A percentile compares a stretch with the other conserved stretches of the same genome.
phyloP scores from a whole-genome alignment of 2,329 filamentous ascomycete species.

The Periconia macrospinosa region DNA sequence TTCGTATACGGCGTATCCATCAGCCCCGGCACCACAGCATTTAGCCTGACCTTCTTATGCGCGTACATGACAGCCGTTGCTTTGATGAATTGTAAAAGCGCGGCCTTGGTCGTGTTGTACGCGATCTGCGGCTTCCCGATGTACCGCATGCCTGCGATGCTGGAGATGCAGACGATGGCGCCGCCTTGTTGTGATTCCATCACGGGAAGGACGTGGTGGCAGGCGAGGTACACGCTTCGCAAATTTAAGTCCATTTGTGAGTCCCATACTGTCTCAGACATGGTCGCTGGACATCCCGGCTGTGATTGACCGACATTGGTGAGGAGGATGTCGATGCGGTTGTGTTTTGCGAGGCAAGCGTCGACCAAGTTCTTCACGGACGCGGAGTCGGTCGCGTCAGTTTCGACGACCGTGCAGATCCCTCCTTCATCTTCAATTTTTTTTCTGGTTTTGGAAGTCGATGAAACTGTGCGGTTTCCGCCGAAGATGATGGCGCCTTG shows the following conservation, averaged over 20 bases:
- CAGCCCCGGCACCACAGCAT: conserved; percentile 59
- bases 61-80: conserved; percentile 56
- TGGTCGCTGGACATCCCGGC: conserved; percentile 52
- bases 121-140: conserved; percentile 56
- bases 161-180: conserved; percentile 51
- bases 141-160: conserved; percentile 57
- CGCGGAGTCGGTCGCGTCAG: conserved; percentile 7
- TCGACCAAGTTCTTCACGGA: conserved; percentile 10
- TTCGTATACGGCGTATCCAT: conserved; percentile 51
- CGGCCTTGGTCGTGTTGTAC: conserved; percentile 51
- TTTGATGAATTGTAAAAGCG: conserved; percentile 55
- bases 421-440: conserved; percentile 5
- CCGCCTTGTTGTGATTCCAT: conserved; percentile 55
- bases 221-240: conserved; percentile 58
- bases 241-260: conserved; percentile 58
- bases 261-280: conserved; percentile 56
- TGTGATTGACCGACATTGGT: conserved; percentile 59
- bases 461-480: conserved; percentile 10
- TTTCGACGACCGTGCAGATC: conserved; percentile 5
- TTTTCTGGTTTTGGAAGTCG: conserved; percentile 2
- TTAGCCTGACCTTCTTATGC: conserved; percentile 51
- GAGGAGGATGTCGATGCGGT: conserved; percentile 58
- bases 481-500: conserved; percentile 15
- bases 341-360: conserved; percentile 36
- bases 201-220: conserved; percentile 56